Conservation (phyloP, 768 basidiomycete species). For the Rickenella mellea region DNA sequence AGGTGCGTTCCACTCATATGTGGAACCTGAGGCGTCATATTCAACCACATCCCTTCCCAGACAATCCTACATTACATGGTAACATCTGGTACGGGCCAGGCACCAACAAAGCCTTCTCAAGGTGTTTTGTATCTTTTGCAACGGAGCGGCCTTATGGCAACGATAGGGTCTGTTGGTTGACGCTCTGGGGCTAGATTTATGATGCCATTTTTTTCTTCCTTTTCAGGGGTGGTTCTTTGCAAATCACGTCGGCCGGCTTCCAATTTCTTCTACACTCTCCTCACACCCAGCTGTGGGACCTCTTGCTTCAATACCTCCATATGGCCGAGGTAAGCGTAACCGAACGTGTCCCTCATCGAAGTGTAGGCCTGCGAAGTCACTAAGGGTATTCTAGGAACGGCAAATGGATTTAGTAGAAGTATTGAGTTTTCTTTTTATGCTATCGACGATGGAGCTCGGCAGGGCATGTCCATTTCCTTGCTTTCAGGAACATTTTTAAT, state of each 20-base stretch:
- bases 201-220: conserved; percentile 7
- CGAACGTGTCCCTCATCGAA: background rate
- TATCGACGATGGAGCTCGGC: conserved; percentile 93
- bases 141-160: conserved; percentile 79
- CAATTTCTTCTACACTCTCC: conserved; percentile 94
- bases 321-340: conserved; percentile 59
- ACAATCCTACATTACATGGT: conserved; percentile 99
- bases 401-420: conserved; percentile 92
- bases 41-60: conserved; percentile 27
- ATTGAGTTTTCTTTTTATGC: conserved; percentile 90
- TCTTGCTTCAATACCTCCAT: conserved; percentile 83
- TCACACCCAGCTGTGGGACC: conserved; percentile 91
- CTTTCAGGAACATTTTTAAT: background rate
- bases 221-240: conserved; percentile 43
- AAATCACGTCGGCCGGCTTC: conserved; percentile 92
- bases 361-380: conserved; percentile 6
- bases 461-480: conserved; percentile 39
- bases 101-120: conserved; percentile 65
- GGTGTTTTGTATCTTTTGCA: conserved; percentile 79
- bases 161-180: conserved; percentile 35
- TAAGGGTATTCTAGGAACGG: conserved; percentile 44
- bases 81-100: conserved; percentile 75
- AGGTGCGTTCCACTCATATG: conserved; percentile 38
- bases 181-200: background rate
- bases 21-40: background rate